A percentile compares a stretch with the other conserved stretches of the same genome.
Evolutionary conservation across 2,329 filamentous ascomycete genomes (phyloP).

Genomic region (Colletotrichum sp.): DNA sequence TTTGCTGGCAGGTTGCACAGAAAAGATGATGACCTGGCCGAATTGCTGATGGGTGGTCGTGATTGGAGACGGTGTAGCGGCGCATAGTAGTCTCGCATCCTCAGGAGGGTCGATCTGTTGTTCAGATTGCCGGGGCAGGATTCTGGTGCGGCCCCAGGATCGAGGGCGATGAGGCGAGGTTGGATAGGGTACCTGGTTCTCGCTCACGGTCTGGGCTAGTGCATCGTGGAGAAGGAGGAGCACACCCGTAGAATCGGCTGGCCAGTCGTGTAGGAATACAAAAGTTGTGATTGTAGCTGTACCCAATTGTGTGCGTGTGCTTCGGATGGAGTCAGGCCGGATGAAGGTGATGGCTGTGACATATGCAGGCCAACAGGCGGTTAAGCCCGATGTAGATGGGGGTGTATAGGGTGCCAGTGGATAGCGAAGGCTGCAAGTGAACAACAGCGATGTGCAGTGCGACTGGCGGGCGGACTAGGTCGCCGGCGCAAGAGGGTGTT

Average conservation of each 20-base stretch:
- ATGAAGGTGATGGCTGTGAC: not conserved
- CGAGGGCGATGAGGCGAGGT: not conserved
- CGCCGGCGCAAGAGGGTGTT: not conserved
- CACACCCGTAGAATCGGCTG: not conserved
- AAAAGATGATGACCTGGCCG: not conserved
- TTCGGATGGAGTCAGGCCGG: not conserved
- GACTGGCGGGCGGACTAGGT: not conserved
- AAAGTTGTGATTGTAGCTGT: not conserved
- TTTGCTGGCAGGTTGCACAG: conserved; percentile 1
- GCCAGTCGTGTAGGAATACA: not conserved
- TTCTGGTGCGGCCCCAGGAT: conserved; percentile 1
- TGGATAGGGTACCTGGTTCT: not conserved
- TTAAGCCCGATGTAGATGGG: not conserved
- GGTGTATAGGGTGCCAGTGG: not conserved
- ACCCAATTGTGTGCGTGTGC: not conserved
- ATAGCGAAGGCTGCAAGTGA: conserved; percentile 7
- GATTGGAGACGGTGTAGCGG: not conserved
- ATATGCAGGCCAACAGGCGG: not conserved
- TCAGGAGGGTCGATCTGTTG: not conserved
- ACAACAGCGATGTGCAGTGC: conserved; percentile 11
- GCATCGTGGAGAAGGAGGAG: not conserved
- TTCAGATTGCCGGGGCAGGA: not conserved
- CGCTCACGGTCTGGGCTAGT: not conserved
- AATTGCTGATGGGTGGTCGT: not conserved
- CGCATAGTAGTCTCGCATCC: not conserved